Percentiles rank a stretch among this genome's conserved stretches.
phyloP scores from a whole-genome alignment of 2,329 filamentous ascomycete species.

The Sporothrix curviconia region DNA sequence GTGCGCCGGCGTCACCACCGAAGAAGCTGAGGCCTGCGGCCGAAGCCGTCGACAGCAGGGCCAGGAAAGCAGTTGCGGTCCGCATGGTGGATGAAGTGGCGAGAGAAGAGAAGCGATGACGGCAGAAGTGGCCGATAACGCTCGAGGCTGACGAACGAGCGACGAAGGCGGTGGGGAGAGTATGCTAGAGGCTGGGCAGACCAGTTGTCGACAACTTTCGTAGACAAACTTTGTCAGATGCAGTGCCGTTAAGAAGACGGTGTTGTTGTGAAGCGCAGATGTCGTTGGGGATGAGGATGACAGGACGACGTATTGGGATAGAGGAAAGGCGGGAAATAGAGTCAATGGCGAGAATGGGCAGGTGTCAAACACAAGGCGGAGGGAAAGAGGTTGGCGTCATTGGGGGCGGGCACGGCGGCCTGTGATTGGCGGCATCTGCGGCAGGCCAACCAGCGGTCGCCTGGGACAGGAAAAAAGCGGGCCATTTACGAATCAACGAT shows the following conservation, averaged over 20 bases:
- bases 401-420: background rate
- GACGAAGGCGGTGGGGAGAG: no score
- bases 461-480: background rate
- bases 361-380: background rate
- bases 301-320: no score
- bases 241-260: no score
- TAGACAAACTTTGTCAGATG: no score
- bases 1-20: constrained; percentile 39
- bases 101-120: background rate
- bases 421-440: constrained; percentile 12
- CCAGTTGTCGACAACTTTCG: no score
- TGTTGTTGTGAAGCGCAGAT: no score
- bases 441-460: constrained; percentile 9
- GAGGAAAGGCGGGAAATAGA: no score
- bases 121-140: background rate
- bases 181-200: no score
- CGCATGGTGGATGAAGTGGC: constrained; percentile 28
- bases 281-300: no score
- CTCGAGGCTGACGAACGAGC: background rate
- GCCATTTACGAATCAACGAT: background rate
- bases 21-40: constrained; percentile 38
- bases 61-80: constrained; percentile 37
- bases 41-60: constrained; percentile 40
- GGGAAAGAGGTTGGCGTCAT: constrained; percentile 18
- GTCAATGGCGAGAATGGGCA: background rate